Conservation (phyloP, 192 early-diverging fungal genomes). For the Neocallimastix lanati region DNA sequence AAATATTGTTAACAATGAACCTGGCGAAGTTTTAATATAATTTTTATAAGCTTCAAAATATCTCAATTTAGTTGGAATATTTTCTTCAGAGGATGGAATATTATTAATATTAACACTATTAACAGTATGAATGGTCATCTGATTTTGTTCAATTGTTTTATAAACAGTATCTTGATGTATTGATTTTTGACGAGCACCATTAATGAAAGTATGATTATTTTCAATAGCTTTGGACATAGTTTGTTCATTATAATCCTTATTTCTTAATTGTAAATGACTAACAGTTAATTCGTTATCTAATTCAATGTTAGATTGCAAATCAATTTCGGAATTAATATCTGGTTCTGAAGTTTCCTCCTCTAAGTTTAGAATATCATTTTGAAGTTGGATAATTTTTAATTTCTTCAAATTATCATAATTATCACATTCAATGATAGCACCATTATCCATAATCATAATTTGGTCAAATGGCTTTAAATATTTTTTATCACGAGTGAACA, state of each 20-base stretch:
- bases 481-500: conserved; percentile 22
- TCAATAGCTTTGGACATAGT: conserved; percentile 59
- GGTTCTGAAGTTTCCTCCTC: conserved; percentile 2
- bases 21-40: conserved; percentile 16
- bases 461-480: conserved; percentile 33
- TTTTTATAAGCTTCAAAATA: conserved; percentile 11
- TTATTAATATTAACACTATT: background rate
- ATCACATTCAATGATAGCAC: conserved; percentile 27
- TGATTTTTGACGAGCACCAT: conserved; percentile 19
- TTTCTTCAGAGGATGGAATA: background rate
- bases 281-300: background rate
- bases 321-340: conserved; percentile 15
- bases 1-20: conserved; percentile 20
- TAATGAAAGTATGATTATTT: conserved; percentile 38
- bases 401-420: conserved; percentile 37
- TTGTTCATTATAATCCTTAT: conserved; percentile 37
- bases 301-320: background rate
- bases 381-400: conserved; percentile 36
- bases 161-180: conserved; percentile 30
- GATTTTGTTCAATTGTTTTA: conserved; percentile 48
- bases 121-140: conserved; percentile 46
- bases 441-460: conserved; percentile 37
- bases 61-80: background rate
- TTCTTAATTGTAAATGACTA: conserved; percentile 7
- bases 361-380: conserved; percentile 35